Base-by-base conservation (phyloP, 306 rosid genomes). In the Trifolium fragiferum region DNA sequence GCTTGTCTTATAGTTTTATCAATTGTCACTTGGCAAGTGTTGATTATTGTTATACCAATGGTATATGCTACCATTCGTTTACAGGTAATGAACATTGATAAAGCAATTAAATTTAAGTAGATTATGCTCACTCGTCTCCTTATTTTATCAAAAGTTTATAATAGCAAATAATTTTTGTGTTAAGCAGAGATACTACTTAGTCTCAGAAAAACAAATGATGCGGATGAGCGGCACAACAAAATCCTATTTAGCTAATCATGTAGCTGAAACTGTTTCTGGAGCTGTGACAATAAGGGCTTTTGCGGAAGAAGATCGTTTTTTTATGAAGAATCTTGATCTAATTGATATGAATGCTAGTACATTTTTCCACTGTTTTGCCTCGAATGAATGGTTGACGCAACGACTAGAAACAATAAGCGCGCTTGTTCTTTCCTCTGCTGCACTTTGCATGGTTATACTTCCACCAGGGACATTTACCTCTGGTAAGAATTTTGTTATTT, bases 221-320 rank as follows among this genome's bases (percentile, higher is more conserved):
- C 76, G 91, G 71, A 77, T 90, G 76, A 87, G 84, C 69, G 93
- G 91, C 44, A 90, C 91, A 35, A 86, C 91, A 15, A 90, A 83
- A 82, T 88, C 96, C 30, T 83, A 65, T 19, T 68, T 90, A 47
- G 87, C 91, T 8, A 88, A 85, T 68, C 86, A 90, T 84, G 54
- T 90, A 44, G 89, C 93, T 0, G 97, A 90, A 77, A 84, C 92
- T 65, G 81, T 85, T 20, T 90, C 93, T 37, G 97, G 97, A 66
- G 89, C 90, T 61, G 67, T 76, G 69, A 90, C 93, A 54, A 89
- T 90, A 62, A 15, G 25, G 79, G 96, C 96, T 63, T 90, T 88
- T 32, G 74, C 79, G 60, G 88, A 82, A 77, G 90, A 88, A 70
- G 90, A 82, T 37, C 75, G 86, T 5, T 90, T 87, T 49, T 79